These are phyloP conservation scores for Aegle marmelos DNA, from an alignment of 345 rosid species.

Conservation along the genomic window DNA sequence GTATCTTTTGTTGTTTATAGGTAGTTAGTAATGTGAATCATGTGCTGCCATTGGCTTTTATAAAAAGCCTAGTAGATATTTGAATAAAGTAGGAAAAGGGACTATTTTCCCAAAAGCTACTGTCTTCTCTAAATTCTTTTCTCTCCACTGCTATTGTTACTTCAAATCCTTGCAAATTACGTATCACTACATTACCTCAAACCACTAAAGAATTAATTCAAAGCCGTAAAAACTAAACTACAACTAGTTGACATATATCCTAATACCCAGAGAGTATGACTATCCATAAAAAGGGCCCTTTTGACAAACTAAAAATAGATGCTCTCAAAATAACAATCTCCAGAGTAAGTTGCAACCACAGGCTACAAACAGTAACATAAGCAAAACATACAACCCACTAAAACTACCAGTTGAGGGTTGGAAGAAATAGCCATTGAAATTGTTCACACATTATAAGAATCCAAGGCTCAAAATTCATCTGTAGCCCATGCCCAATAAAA, in stretches of 20 bases:
- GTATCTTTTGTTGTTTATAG: too few species aligned
- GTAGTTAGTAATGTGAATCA: too few species aligned
- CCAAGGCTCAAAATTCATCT: neutral
- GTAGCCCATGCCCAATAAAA: neutral
- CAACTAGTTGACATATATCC: neutral
- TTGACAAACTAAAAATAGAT: neutral
- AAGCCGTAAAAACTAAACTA: neutral
- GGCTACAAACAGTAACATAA: neutral
- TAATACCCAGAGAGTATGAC: neutral
- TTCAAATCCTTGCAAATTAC: too few species aligned
- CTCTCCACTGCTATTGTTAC: too few species aligned
- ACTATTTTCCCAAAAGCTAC: too few species aligned
- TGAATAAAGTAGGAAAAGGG: too few species aligned
- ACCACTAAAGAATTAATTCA: constrained; percentile 1
- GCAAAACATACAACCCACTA: neutral
- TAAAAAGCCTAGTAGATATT: too few species aligned
- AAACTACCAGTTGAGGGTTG: neutral
- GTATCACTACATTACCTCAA: too few species aligned
- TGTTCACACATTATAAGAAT: neutral
- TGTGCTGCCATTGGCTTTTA: too few species aligned
- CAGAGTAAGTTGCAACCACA: neutral
- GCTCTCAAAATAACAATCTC: neutral
- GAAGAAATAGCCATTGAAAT: neutral
- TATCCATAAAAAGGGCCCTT: neutral
- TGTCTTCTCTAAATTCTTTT: too few species aligned